phyloP scores from a whole-genome alignment of 2,329 filamentous ascomycete genomes.

The Talaromyces pinophilus region DNA sequence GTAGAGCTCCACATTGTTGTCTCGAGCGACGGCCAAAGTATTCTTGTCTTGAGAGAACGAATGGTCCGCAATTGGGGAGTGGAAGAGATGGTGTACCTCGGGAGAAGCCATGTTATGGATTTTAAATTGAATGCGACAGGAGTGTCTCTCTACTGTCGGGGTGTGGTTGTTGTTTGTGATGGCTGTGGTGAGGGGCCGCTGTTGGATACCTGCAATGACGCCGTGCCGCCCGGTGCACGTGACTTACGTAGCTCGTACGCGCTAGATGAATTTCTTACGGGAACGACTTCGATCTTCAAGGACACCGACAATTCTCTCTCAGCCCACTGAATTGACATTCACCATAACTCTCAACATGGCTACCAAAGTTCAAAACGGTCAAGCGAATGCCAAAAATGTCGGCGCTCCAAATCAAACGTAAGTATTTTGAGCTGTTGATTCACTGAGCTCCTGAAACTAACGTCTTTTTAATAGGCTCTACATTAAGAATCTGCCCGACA shows the following conservation, averaged over 20 bases:
- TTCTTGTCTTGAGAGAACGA: conserved; percentile 92
- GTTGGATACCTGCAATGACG: conserved; percentile 1
- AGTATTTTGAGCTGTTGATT: conserved; percentile 37
- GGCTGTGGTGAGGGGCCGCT: conserved; percentile 16
- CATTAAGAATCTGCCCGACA: conserved; percentile 82
- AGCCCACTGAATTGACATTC: neutral
- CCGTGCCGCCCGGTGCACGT: conserved; percentile 5
- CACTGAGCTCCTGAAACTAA: conserved; percentile 6
- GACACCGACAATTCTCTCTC: neutral
- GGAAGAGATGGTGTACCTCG: conserved; percentile 95
- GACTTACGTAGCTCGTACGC: conserved; percentile 11
- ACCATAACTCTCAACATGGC: conserved; percentile 34
- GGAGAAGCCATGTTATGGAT: conserved; percentile 70
- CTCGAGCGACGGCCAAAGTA: conserved; percentile 86
- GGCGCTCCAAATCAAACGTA: conserved; percentile 75
- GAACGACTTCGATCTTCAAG: neutral
- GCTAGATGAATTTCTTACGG: conserved; percentile 13
- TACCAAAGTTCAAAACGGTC: conserved; percentile 44
- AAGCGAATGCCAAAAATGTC: conserved; percentile 43
- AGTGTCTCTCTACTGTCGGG: conserved; percentile 97
- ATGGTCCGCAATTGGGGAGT: conserved; percentile 94
- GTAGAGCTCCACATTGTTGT: conserved; percentile 89
- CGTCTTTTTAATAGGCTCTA: conserved; percentile 65
- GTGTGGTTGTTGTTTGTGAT: conserved; percentile 17
- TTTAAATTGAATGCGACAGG: conserved; percentile 63